Evolutionary conservation across 495 filamentous ascomycete genomes (phyloP), one percentile per base, ranked within the genome.

Genomic region (Aspergillus mulundensis): DNA sequence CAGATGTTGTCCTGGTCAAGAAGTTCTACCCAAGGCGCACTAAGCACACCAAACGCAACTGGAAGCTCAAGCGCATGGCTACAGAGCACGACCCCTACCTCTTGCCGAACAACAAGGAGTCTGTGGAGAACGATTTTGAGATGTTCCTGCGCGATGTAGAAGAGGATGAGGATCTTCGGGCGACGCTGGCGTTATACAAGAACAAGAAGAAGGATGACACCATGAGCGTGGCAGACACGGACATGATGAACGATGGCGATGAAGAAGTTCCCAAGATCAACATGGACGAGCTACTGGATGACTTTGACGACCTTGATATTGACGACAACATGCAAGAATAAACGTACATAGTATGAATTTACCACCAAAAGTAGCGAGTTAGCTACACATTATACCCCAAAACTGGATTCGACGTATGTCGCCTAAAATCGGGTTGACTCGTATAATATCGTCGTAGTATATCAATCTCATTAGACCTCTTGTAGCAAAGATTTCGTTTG

Each of bases 61-160:
- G 94, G 94, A 87, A 87, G 58, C 83, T 98, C 63, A 91, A 88
- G 84, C 90, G 93, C 62, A 95, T 98, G 89, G 83, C 83, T 41
- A 84, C 82, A 68, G 91, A 97, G 47, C 88, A 97, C 65, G 85
- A 87, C 43, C 48, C 48, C 15, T 80, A 95, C 23, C 47, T 56
- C 25, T 49, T 54, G 5, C 58, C 54, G 0, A 65, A 84, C 32
- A 83, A 85, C 70, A 88, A 90, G 67, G 75, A 90, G 50, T 81
- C 84, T 42, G 84, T 91, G 65, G 95, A 97, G 60, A 78, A 83
- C 38, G 94, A 99, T 70, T 97, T 91, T 67, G 95, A 99, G 77
- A 84, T 89, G 84, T 99, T 99, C 83, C 74, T 99, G 74, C 84
- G 89, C 39, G 95, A 97, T 70, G 87, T 99, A 11, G 95, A 99